Base-by-base conservation (phyloP, 148 eudicot genomes). In the Pouteria glomerata region DNA sequence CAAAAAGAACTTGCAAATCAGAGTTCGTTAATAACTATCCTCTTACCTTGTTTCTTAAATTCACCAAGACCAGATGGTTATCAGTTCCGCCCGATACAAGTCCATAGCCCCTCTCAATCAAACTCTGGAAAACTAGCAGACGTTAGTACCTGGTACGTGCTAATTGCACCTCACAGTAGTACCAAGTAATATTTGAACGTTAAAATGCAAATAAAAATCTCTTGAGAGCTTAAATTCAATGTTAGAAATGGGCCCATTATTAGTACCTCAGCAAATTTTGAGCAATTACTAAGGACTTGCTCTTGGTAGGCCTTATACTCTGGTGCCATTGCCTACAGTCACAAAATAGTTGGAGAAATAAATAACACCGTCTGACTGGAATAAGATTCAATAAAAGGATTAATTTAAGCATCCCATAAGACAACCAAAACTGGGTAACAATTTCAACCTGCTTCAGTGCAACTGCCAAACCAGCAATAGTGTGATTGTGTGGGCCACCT, bases 21-120 rank as follows among this genome's bases (percentile, higher is more conserved):
- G n/a, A n/a, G n/a, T n/a, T n/a, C n/a, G n/a, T n/a, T n/a, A n/a
- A n/a, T n/a, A 58, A 30, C 15, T 45, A 60, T 69, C 61, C n/a
- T 71, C 59, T 79, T 66, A 95, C 97, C 98, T 89, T 91, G 85
- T 71, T 86, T 82, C 85, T 95, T 79, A 95, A 64, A 78, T 95
- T 95, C 77, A 95, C 98, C 57, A 95, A 81, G 57, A 95, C 98
- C 59, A 95, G 79, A 77, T 95, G 98, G 71, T 95, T 95, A 12
- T 95, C 97, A 14, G 99, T 95, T 79, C 99, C 99, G 47, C 99
- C 99, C 50, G 99, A 95, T 76, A 95, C 98, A 67, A 95, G 91
- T 14, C 89, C 96, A 74, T 91, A 95, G 72, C 98, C 96, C 71
- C 69, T 68, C 72, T 75, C 79, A 15, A 59, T 11, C 78, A 95